These are phyloP conservation scores for Fusarium luffae DNA, from an alignment of 2,329 filamentous ascomycete species.

Conservation along the genomic window DNA sequence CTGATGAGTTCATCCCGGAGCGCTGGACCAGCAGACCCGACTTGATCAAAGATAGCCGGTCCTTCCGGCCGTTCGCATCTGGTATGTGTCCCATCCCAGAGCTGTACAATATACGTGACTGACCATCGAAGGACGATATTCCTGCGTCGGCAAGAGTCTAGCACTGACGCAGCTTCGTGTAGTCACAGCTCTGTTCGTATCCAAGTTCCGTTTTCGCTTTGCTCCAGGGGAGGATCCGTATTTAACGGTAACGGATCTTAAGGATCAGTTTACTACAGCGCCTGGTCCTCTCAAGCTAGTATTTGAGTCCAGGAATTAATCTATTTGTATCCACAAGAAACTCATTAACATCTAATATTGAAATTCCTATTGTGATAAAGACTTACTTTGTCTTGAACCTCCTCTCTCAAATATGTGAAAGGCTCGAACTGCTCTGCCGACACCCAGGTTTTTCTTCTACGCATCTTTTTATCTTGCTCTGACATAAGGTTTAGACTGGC, in stretches of 20 bases:
- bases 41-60: neutral
- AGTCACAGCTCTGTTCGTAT: neutral
- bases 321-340: too few relatives aligned
- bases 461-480: too few relatives aligned
- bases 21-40: neutral
- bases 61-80: rapidly evolving
- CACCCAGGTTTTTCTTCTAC: too few relatives aligned
- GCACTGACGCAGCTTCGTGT: neutral
- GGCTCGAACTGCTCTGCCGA: too few relatives aligned
- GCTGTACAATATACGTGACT: rapidly evolving
- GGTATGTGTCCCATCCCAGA: neutral
- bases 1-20: neutral
- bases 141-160: rapidly evolving
- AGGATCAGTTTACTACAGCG: neutral
- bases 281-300: neutral
- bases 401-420: too few relatives aligned
- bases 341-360: too few relatives aligned
- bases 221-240: rapidly evolving
- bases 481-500: too few relatives aligned
- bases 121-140: neutral
- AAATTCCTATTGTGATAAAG: too few relatives aligned
- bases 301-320: neutral
- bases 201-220: neutral
- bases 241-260: rapidly evolving
- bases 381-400: too few relatives aligned